Evolutionary conservation across 1,284 basidiomycete genomes (phyloP).

Genomic region (Fistulinella staudtii): DNA sequence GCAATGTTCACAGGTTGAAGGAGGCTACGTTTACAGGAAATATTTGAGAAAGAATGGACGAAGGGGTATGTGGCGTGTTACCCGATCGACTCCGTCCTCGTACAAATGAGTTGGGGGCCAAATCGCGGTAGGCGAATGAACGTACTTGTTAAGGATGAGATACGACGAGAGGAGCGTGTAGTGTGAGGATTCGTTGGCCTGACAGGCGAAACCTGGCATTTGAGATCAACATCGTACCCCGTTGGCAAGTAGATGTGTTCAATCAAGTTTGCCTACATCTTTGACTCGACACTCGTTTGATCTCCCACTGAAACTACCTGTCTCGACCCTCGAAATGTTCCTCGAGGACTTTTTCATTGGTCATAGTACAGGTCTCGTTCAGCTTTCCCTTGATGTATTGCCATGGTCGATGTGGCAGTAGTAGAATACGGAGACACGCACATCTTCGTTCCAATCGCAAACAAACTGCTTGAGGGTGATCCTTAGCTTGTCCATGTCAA

Average conservation of each 20-base stretch:
- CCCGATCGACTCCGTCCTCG: conserved; percentile 62
- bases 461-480: conserved; percentile 90
- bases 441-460: conserved; percentile 85
- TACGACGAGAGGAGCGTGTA: conserved; percentile 88
- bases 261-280: conserved; percentile 80
- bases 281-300: conserved; percentile 80
- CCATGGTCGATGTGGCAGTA: conserved; percentile 1
- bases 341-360: conserved; percentile 78
- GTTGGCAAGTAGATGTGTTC: conserved; percentile 10
- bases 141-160: conserved; percentile 75
- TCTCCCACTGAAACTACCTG: conserved; percentile 78
- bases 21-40: conserved; percentile 55
- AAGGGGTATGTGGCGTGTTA: conserved; percentile 82
- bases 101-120: not conserved
- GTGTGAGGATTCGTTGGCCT: conserved; percentile 92
- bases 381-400: conserved; percentile 61
- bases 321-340: conserved; percentile 56
- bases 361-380: conserved; percentile 78
- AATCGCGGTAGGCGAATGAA: not conserved
- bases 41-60: conserved; percentile 87
- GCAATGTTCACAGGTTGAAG: conserved; percentile 72
- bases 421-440: conserved; percentile 28
- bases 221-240: not conserved
- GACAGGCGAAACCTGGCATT: conserved; percentile 71
- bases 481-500: conserved; percentile 82